phyloP scores from a whole-genome alignment of 2,329 filamentous ascomycete species.

The Curvularia lunata region DNA sequence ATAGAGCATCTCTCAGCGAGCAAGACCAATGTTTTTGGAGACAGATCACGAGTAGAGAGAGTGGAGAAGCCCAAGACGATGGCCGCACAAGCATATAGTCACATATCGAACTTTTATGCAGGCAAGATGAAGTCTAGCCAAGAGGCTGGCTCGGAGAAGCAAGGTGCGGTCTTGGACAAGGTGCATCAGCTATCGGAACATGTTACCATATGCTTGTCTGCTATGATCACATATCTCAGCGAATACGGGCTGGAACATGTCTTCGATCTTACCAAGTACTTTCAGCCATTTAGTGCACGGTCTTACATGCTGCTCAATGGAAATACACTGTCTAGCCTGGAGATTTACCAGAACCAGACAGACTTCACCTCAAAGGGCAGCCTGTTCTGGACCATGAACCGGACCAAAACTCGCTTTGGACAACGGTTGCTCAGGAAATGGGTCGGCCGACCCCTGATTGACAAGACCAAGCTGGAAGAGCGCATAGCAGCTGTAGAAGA shows the following conservation, averaged over 20 bases:
- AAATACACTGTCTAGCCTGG: constrained; percentile 89
- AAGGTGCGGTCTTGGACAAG: constrained; percentile 75
- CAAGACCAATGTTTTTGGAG: constrained; percentile 88
- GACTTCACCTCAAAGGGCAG: constrained; percentile 85
- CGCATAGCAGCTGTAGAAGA: constrained; percentile 87
- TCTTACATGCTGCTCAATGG: constrained; percentile 97
- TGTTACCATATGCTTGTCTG: constrained; percentile 89
- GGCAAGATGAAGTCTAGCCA: constrained; percentile 71
- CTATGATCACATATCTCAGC: constrained; percentile 91
- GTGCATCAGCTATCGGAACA: constrained; percentile 83
- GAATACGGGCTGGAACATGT: constrained; percentile 96
- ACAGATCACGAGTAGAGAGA: constrained; percentile 84
- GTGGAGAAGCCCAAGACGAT: constrained; percentile 78
- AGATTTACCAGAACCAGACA: constrained; percentile 94
- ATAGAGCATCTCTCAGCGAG: constrained; percentile 87
- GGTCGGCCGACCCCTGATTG: constrained; percentile 88
- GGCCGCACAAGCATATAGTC: constrained; percentile 82
- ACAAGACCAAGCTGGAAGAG: constrained; percentile 75
- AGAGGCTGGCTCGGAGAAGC: constrained; percentile 42
- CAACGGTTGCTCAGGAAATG: constrained; percentile 89
- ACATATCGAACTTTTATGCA: constrained; percentile 92
- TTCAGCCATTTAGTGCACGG: constrained; percentile 90
- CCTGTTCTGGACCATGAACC: constrained; percentile 93
- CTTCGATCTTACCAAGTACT: constrained; percentile 95
- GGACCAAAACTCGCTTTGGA: constrained; percentile 88